These are phyloP conservation scores for Globisporangium camurandrum DNA, from an alignment of 352 stramenopile genomes.

Conservation along the genomic window DNA sequence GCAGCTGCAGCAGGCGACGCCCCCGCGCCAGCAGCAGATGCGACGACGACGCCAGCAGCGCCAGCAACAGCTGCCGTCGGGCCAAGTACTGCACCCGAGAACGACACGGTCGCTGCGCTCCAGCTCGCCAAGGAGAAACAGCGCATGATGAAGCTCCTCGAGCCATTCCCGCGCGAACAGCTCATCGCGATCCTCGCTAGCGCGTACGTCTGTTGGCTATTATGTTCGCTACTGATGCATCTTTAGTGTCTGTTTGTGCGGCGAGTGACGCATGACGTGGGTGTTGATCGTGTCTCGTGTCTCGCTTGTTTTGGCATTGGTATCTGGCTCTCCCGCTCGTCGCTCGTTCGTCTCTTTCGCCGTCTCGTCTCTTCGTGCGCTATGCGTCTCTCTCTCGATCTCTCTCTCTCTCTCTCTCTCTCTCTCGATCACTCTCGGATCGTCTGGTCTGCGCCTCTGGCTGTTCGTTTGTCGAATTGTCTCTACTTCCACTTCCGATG, in stretches of 20 bases:
- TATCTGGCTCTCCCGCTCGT: no score
- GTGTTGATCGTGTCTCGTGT: no score
- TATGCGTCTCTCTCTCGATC: no score
- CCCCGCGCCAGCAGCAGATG: constrained; percentile 1
- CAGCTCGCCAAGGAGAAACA: constrained; percentile 18
- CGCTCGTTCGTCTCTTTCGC: no score
- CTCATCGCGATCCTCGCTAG: constrained; percentile 55
- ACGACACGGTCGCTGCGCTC: constrained; percentile 1
- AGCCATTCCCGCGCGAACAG: constrained; percentile 51
- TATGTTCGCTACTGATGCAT: background rate
- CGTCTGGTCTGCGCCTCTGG: background rate
- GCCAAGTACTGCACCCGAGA: no score
- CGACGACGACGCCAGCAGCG: constrained; percentile 3
- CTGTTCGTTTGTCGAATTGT: no score
- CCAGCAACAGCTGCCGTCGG: background rate
- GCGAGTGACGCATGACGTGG: no score
- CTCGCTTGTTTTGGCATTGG: no score
- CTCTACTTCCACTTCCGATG: no score
- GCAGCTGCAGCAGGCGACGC: background rate
- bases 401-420: constrained; percentile 1
- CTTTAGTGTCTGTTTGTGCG: constrained; percentile 5
- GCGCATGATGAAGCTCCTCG: constrained; percentile 31
- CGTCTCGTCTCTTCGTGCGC: no score
- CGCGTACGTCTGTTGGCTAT: constrained; percentile 35
- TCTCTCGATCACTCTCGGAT: background rate